phyloP scores from a whole-genome alignment of 2,329 filamentous ascomycete genomes.

The Alternaria arbusti region DNA sequence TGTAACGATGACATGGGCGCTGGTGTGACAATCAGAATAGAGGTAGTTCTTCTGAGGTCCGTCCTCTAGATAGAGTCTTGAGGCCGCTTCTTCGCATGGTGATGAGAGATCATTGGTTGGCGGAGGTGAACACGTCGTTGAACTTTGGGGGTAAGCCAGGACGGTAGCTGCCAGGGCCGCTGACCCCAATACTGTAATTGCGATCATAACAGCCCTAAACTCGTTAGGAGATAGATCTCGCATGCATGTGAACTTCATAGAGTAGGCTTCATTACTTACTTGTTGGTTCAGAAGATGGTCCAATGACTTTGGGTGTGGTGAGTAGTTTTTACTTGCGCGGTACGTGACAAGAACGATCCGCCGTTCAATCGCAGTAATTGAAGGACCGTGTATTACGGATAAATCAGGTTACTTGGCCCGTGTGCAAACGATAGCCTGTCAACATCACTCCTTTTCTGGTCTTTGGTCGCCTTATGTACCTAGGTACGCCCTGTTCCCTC shows the following conservation, averaged over 20 bases:
- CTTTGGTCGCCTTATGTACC: neutral
- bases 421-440: neutral
- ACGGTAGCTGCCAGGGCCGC: neutral
- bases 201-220: neutral
- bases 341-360: neutral
- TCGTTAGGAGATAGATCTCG: neutral
- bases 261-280: neutral
- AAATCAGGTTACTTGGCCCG: neutral
- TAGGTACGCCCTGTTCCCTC: neutral
- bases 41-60: conserved; percentile 70
- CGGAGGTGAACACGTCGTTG: neutral
- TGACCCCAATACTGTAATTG: neutral
- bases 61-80: conserved; percentile 57
- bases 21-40: conserved; percentile 67
- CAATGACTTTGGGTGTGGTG: neutral
- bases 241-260: neutral
- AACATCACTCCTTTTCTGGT: neutral
- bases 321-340: neutral
- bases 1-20: conserved; percentile 66
- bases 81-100: conserved; percentile 18
- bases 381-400: neutral
- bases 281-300: fast-evolving
- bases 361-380: neutral
- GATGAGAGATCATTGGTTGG: neutral
- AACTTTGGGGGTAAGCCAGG: neutral